Conservation (phyloP, 176 grass and related monocot genomes). For the Cymbopogon citratus region DNA sequence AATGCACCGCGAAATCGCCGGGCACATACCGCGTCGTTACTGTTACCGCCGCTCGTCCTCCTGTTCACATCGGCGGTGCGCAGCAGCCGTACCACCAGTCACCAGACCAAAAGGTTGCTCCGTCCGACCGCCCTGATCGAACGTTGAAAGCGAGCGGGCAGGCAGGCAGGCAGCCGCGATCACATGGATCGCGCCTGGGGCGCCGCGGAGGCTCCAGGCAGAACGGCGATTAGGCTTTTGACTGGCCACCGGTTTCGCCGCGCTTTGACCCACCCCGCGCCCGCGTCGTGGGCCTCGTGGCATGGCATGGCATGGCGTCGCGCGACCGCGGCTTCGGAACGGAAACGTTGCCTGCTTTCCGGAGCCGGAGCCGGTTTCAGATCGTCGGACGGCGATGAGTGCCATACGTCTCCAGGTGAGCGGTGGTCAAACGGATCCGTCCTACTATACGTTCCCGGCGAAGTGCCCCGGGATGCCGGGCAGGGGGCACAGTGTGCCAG, state of each 20-base stretch:
- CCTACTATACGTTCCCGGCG: too few species aligned
- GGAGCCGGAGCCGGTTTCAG: neutral
- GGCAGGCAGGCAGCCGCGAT: too few species aligned
- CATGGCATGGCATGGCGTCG: neutral
- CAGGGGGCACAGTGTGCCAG: too few species aligned
- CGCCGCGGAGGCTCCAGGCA: constrained; percentile 4
- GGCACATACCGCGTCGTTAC: neutral
- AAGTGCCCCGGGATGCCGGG: too few species aligned
- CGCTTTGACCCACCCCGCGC: neutral
- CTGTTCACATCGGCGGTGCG: neutral
- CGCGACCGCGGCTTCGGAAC: neutral
- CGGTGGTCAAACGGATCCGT: too few species aligned
- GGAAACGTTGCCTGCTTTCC: constrained; percentile 5
- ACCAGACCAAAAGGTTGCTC: neutral
- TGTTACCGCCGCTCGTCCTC: neutral
- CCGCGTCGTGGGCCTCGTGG: neutral
- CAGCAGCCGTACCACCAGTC: neutral
- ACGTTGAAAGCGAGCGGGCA: neutral
- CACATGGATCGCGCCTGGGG: constrained; percentile 32
- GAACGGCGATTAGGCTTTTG: constrained; percentile 33
- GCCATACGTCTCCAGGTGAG: too few species aligned
- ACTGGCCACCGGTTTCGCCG: constrained; percentile 15
- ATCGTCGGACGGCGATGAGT: neutral
- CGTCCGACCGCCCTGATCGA: neutral
- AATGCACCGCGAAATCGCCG: constrained; percentile 17